Conservation (phyloP, 1,284 basidiomycete genomes). For the Peniophora sp. region DNA sequence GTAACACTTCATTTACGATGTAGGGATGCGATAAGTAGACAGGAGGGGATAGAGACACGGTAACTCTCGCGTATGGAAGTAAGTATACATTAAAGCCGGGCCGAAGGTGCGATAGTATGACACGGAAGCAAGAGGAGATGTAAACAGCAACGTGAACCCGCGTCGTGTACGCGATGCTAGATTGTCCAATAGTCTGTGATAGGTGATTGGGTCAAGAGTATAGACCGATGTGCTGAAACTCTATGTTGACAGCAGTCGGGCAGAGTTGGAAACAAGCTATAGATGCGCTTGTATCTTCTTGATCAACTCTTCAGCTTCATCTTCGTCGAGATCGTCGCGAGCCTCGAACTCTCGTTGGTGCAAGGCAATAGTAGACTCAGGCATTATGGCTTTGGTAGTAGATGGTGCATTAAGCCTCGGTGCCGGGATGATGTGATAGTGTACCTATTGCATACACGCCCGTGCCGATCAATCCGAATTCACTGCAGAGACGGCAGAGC, state of each 20-base stretch:
- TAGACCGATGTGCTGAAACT: too few species aligned
- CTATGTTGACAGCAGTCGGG: too few species aligned
- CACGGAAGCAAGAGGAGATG: conserved; percentile 5
- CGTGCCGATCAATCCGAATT: background rate
- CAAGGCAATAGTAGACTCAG: conserved; percentile 37
- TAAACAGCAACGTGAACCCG: too few species aligned
- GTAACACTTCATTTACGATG: too few species aligned
- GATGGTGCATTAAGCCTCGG: conserved; percentile 24
- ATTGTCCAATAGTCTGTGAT: too few species aligned
- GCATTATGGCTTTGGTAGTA: background rate
- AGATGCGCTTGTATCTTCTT: conserved; percentile 37
- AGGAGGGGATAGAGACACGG: too few species aligned
- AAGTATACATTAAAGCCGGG: conserved; percentile 12
- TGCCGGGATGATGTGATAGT: conserved; percentile 75
- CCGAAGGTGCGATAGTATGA: background rate
- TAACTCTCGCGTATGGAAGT: too few species aligned
- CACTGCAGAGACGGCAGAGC: background rate
- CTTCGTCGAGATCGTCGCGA: conserved; percentile 50
- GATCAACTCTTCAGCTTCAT: conserved; percentile 41
- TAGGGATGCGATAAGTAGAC: too few species aligned
- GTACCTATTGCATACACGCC: conserved; percentile 42
- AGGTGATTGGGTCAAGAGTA: too few species aligned
- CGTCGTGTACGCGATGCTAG: too few species aligned
- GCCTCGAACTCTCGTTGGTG: conserved; percentile 49
- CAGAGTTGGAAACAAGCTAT: conserved; percentile 10